phyloP scores from a whole-genome alignment of 352 stramenopile species.

The Globisporangium echinulatum region DNA sequence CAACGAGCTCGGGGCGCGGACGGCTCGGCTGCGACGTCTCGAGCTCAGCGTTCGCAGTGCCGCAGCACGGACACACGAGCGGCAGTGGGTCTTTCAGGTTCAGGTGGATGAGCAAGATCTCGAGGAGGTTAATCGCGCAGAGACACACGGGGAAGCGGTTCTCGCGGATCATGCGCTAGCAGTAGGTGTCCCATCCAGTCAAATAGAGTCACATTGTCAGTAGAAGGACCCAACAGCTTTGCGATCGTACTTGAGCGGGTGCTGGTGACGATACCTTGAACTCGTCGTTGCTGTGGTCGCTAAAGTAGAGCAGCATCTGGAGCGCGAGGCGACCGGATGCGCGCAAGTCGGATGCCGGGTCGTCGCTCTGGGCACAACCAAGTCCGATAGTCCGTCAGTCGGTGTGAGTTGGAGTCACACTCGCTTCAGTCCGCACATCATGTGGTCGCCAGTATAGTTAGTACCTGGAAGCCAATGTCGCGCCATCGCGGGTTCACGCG shows the following conservation, averaged over 20 bases:
- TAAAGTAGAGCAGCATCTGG: conserved; percentile 63
- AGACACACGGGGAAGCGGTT: conserved; percentile 69
- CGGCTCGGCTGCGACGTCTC: conserved; percentile 47
- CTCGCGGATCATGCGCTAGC: conserved; percentile 56
- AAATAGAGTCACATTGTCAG: not conserved
- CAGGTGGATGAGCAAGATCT: conserved; percentile 63
- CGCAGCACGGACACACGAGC: conserved; percentile 60
- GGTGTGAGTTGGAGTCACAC: not conserved
- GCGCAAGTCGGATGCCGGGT: conserved; percentile 52
- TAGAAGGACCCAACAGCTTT: no score
- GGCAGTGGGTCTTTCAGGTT: conserved; percentile 61
- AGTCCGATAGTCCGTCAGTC: not conserved
- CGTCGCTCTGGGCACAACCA: conserved; percentile 31
- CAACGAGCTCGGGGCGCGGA: conserved; percentile 41
- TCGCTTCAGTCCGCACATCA: no score
- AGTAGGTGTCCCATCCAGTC: not conserved
- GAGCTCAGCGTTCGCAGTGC: conserved; percentile 57
- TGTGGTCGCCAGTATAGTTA: no score
- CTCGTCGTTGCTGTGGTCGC: conserved; percentile 60
- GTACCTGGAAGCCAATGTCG: conserved; percentile 62
- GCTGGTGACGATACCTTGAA: conserved; percentile 34
- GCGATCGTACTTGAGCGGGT: no score
- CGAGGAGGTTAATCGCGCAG: conserved; percentile 54
- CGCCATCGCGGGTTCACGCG: conserved; percentile 55
- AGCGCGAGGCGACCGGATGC: conserved; percentile 50